Base-by-base conservation (phyloP, 768 basidiomycete species). In the Mycena galericulata region DNA sequence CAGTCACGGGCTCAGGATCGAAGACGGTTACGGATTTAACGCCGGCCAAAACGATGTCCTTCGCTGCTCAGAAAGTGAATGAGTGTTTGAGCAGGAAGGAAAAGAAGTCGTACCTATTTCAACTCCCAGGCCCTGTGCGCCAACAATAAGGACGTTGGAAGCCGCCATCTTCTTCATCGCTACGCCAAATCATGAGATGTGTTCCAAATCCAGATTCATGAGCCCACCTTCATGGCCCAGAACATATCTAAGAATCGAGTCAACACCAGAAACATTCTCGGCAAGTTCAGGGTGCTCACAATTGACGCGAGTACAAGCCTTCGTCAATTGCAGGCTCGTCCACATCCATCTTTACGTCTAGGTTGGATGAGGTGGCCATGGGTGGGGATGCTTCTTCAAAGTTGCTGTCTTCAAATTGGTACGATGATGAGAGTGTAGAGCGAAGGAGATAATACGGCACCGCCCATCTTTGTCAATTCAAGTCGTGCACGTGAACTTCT, bases 161-260 rank as follows among this genome's bases (percentile, higher is more conserved):
- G 88, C 85, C 9, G 98, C 97, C 98, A 99, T 99, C 76, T 91
- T 92, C 86, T 98, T 98, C 98, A 99, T 99, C 49, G 97, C 97
- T 98, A 73, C 29, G 49, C n/a, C 40, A 34, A 46, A 50, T 69
- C 30, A 57, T 71, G 18, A 72, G 30, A 20, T n/a, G 43, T 15
- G 22, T 45, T 24, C 40, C 60, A 38, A 6, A 22, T 47, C 59
- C 36, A 20, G 24, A 50, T 30, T 29, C 34, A 27, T 65, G 22
- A 61, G 56, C 78, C 70, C 71, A 95, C 97, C 97, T 88, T 98
- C 97, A 79, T 98, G 96, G 32, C 97, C 97, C 29, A 99, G 89
- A 12, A 99, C 97, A 79, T 99, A 98, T 73, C 95, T 94, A 67
- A 65, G 51, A 46, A 71, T 63, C 58, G 55, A 62, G 58, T 72